A percentile compares a stretch with the other conserved stretches of the same genome.
Evolutionary conservation across 805 yeast genomes (phyloP).

Genomic region (Candida jianshihensis): DNA sequence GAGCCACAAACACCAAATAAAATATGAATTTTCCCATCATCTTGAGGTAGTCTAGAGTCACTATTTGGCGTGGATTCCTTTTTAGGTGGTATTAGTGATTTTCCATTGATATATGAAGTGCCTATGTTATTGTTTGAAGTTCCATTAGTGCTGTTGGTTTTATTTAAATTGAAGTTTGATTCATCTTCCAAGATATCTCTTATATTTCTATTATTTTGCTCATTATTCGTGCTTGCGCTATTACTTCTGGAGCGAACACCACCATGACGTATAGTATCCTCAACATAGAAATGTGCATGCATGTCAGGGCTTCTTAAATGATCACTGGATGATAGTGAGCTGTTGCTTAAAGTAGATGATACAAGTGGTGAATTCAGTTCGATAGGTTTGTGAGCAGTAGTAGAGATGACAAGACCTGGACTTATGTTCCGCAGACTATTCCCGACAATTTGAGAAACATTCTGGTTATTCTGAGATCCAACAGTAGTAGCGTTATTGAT

Average conservation of each 20-base stretch:
- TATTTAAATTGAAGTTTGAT: neutral
- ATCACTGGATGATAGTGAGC: constrained; percentile 16
- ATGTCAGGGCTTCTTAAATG: constrained; percentile 49
- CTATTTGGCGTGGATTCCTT: constrained; percentile 41
- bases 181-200: constrained; percentile 7
- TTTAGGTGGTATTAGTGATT: constrained; percentile 14
- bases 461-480: too few species aligned
- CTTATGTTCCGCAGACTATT: constrained; percentile 15
- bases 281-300: constrained; percentile 75
- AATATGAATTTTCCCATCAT: constrained; percentile 84
- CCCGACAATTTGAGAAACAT: constrained; percentile 31
- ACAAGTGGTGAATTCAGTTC: constrained; percentile 1
- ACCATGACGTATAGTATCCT: constrained; percentile 54
- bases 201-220: constrained; percentile 6
- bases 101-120: neutral
- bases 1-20: constrained; percentile 86
- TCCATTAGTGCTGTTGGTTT: constrained; percentile 6
- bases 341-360: constrained; percentile 12
- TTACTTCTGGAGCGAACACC: constrained; percentile 27
- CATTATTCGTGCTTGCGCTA: constrained; percentile 17
- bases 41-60: constrained; percentile 64
- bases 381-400: neutral
- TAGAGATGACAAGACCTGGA: constrained; percentile 2
- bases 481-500: constrained; percentile 34
- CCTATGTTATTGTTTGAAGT: neutral